Conservation (phyloP, 179 eudicot species). For the Gypsophila paniculata region DNA sequence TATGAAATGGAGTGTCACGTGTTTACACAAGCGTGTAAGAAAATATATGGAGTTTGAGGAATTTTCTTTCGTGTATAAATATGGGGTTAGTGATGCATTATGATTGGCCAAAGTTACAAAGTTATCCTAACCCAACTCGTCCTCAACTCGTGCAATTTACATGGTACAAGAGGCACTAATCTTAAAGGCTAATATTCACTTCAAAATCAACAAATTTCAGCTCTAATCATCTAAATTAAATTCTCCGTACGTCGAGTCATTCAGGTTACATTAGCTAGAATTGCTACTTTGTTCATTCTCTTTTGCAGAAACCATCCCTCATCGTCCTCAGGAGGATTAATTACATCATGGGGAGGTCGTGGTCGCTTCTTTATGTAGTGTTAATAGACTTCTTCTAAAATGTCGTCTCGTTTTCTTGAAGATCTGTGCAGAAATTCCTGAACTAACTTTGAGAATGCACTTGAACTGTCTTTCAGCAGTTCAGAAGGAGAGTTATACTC, state of each 20-base stretch:
- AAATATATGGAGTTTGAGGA: neutral
- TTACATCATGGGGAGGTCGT: neutral
- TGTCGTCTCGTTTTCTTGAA: conserved; percentile 29
- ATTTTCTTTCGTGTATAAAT: neutral
- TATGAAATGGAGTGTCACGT: neutral
- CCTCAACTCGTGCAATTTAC: neutral
- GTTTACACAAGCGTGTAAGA: neutral
- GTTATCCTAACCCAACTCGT: conserved; percentile 3
- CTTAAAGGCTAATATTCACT: conserved; percentile 15
- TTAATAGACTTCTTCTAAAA: neutral
- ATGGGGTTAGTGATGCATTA: neutral
- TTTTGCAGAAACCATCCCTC: neutral
- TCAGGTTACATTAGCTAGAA: neutral
- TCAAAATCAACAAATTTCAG: conserved; percentile 12
- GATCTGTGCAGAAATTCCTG: conserved; percentile 59
- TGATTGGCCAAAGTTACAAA: conserved; percentile 3
- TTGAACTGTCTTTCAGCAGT: conserved; percentile 44
- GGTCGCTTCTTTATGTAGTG: conserved; percentile 9
- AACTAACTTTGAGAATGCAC: conserved; percentile 76
- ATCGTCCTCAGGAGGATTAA: neutral
- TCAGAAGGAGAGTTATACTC: conserved; percentile 70
- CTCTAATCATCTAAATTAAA: conserved; percentile 14
- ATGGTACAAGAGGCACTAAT: neutral
- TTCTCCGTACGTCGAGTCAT: neutral
- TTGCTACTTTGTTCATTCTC: conserved; percentile 11